Evolutionary conservation across 345 rosid species (phyloP).

Genomic region (Hirschfeldia incana): DNA sequence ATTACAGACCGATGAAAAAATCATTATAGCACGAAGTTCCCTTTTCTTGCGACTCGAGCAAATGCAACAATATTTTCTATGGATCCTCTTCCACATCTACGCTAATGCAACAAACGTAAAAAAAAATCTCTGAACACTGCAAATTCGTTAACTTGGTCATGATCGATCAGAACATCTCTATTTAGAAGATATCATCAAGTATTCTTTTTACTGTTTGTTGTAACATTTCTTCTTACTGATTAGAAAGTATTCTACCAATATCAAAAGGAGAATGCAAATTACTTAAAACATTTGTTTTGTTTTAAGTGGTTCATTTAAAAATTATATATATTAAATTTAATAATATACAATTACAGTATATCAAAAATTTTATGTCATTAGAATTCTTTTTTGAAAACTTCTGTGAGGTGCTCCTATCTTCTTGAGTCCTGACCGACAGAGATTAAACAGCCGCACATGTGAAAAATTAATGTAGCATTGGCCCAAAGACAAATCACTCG

Average conservation of each 20-base stretch:
- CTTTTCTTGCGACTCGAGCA: background rate
- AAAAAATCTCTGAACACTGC: background rate
- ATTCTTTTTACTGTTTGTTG: no score
- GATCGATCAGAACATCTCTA: background rate
- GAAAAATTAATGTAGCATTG: background rate
- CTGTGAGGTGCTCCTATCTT: background rate
- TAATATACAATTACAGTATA: background rate
- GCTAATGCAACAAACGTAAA: background rate
- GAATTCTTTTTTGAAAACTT: background rate
- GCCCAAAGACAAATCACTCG: background rate
- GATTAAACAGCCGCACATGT: background rate
- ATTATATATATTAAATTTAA: no score
- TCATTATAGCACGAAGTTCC: background rate
- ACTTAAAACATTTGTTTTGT: no score
- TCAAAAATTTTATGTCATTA: background rate
- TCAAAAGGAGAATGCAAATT: no score
- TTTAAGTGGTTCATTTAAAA: no score
- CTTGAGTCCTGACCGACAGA: background rate
- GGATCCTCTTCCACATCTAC: background rate
- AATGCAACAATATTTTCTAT: background rate
- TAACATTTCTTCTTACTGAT: no score
- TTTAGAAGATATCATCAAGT: no score
- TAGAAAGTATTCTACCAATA: no score
- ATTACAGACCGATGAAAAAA: background rate
- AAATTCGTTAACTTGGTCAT: background rate